A percentile compares a stretch with the other conserved stretches of the same genome.
These are phyloP conservation scores for Cinchona pubescens DNA, from an alignment of 257 asterid species.

Conservation along the genomic window DNA sequence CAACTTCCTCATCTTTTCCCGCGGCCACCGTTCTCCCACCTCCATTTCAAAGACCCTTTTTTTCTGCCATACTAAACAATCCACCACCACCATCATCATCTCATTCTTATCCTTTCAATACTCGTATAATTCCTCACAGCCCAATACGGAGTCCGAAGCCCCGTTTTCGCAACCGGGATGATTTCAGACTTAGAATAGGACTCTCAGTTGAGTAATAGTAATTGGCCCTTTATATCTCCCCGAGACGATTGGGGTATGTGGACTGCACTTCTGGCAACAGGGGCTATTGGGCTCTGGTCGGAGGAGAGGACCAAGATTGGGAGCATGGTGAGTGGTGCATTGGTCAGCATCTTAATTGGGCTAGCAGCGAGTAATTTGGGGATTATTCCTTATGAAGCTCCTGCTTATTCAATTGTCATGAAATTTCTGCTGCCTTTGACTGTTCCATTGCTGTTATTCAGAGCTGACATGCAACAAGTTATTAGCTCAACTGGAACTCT, in stretches of 20 bases:
- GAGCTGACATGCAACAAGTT: constrained; percentile 66
- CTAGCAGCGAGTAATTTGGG: constrained; percentile 81
- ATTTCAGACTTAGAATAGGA: constrained; percentile 17
- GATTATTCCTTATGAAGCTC: constrained; percentile 69
- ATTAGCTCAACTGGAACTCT: constrained; percentile 61
- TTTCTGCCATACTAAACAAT: too few species aligned
- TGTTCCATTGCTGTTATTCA: constrained; percentile 66
- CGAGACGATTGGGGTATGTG: constrained; percentile 73
- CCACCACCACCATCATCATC: too few species aligned
- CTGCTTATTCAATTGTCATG: constrained; percentile 60
- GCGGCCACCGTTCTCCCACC: too few species aligned
- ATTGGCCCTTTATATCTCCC: constrained; percentile 57
- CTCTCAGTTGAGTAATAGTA: constrained; percentile 35
- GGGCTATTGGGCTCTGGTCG: constrained; percentile 79
- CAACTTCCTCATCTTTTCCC: too few species aligned
- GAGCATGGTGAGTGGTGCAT: constrained; percentile 79
- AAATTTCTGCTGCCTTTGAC: constrained; percentile 72
- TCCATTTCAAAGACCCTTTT: neutral
- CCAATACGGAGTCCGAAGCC: neutral
- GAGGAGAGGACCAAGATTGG: constrained; percentile 77
- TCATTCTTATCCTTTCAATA: neutral
- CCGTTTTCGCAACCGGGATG: neutral
- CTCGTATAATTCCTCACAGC: neutral
- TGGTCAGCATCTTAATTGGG: constrained; percentile 68
- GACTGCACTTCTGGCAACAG: constrained; percentile 69